Percentiles rank a stretch among this genome's conserved stretches.
phyloP scores from a whole-genome alignment of 2,329 filamentous ascomycete genomes.

The Furcasterigmium furcatum region DNA sequence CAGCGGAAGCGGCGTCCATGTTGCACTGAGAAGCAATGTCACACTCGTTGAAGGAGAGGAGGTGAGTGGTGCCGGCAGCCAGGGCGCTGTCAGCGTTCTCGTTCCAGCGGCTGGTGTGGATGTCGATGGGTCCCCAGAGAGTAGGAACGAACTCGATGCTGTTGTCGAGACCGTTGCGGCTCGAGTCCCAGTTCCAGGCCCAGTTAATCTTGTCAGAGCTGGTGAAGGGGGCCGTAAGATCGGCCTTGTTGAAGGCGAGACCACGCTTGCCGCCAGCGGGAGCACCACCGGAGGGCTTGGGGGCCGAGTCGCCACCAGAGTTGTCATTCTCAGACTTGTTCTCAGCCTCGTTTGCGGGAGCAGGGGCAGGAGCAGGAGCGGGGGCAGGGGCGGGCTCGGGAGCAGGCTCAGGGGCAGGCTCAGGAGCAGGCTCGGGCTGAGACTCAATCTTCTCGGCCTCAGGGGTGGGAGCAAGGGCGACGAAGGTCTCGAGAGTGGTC shows the following conservation, averaged over 20 bases:
- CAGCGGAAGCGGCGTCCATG: conserved; percentile 48
- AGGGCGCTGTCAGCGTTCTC: conserved; percentile 49
- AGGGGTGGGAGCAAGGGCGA: conserved; percentile 6
- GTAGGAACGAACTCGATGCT: conserved; percentile 62
- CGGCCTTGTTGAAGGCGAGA: conserved; percentile 62
- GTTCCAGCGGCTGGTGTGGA: conserved; percentile 47
- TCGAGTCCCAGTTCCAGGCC: conserved; percentile 67
- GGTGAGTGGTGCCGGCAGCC: conserved; percentile 46
- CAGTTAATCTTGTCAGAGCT: conserved; percentile 45
- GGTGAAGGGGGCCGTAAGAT: conserved; percentile 47
- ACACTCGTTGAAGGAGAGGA: conserved; percentile 72
- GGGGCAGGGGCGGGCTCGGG: conserved; percentile 12
- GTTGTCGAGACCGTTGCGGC: conserved; percentile 32
- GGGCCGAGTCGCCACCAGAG: conserved; percentile 3
- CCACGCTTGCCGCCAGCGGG: conserved; percentile 56
- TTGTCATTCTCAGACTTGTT: conserved; percentile 18
- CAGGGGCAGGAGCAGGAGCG: conserved; percentile 12
- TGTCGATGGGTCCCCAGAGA: conserved; percentile 52
- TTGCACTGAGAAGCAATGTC: conserved; percentile 60
- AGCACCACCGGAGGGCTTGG: conserved; percentile 3
- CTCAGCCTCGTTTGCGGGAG: conserved; percentile 4
- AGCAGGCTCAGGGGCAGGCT: not conserved
- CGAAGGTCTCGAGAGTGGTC: conserved; percentile 6
- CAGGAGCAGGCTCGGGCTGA: conserved; percentile 1
- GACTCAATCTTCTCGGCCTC: not conserved